Conservation (phyloP, 2,329 filamentous ascomycete genomes). For the Colletotrichum sp. region DNA sequence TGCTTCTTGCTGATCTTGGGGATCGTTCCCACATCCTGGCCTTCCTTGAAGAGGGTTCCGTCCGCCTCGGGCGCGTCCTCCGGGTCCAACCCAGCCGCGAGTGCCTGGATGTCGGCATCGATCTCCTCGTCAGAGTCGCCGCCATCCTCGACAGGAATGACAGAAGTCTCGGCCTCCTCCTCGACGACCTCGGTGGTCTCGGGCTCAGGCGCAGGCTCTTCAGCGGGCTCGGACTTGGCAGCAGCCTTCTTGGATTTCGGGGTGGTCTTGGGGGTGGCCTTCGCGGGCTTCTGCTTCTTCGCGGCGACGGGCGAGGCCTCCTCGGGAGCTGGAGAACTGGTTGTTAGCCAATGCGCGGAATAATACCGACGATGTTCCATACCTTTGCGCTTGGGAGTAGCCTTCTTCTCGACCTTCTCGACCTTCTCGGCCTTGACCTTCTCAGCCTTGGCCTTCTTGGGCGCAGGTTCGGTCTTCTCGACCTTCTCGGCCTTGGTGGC, state of each 20-base stretch:
- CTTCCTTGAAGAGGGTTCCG: conserved; percentile 46
- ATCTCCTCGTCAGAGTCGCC: conserved; percentile 44
- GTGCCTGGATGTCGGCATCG: conserved; percentile 45
- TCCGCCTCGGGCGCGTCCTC: conserved; percentile 37
- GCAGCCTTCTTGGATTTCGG: conserved; percentile 53
- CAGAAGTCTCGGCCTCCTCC: conserved; percentile 23
- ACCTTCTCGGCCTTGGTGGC: conserved; percentile 14
- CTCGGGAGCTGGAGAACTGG: conserved; percentile 38
- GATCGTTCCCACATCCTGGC: conserved; percentile 56
- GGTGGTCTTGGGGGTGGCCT: conserved; percentile 50
- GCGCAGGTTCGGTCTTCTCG: conserved; percentile 9
- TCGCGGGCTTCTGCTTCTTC: conserved; percentile 52
- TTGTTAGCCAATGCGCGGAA: conserved; percentile 25
- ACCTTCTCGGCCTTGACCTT: conserved; percentile 34
- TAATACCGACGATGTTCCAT: conserved; percentile 1
- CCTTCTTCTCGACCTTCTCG: conserved; percentile 7
- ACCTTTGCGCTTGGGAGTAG: conserved; percentile 41
- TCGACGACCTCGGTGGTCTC: conserved; percentile 22
- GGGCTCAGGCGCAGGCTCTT: conserved; percentile 24
- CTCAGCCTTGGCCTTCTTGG: conserved; percentile 12
- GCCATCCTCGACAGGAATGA: conserved; percentile 32
- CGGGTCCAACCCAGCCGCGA: conserved; percentile 49
- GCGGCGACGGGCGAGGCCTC: conserved; percentile 47
- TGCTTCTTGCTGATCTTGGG: conserved; percentile 52
- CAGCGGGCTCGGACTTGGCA: conserved; percentile 33